Conservation (phyloP, 202 grass and related monocot genomes). For the Hordeum pubiflorum region DNA sequence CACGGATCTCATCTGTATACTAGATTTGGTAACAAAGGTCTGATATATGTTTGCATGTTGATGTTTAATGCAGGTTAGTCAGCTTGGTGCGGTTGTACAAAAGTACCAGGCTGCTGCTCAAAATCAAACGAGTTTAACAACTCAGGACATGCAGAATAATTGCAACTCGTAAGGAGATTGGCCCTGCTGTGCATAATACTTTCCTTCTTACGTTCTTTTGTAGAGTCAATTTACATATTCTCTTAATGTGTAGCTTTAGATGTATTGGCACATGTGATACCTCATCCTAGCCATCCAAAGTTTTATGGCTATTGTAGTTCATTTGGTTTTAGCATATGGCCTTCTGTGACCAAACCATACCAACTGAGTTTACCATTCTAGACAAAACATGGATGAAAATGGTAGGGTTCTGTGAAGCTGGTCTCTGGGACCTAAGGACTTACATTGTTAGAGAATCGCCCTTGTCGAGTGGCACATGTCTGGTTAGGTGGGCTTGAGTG, state of each 20-base stretch:
- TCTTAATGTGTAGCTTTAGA: not conserved
- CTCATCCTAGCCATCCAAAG: not conserved
- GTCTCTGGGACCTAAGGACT: not conserved
- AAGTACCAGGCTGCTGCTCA: constrained; percentile 75
- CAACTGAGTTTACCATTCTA: not conserved
- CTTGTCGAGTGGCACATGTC: not conserved
- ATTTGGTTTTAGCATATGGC: constrained; percentile 18
- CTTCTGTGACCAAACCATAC: not conserved
- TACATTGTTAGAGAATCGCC: not conserved
- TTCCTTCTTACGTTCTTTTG: constrained; percentile 14
- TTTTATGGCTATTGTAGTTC: not conserved
- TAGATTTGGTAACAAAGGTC: constrained; percentile 2
- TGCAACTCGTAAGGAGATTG: constrained; percentile 75
- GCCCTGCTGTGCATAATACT: not conserved
- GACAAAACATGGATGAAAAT: not conserved
- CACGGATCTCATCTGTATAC: not conserved
- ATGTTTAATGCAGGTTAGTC: constrained; percentile 67
- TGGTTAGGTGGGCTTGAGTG: not conserved
- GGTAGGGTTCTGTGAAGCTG: not conserved
- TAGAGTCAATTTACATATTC: constrained; percentile 3
- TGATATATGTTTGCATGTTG: constrained; percentile 14
- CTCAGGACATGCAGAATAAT: constrained; percentile 85
- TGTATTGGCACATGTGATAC: not conserved
- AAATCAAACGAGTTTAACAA: constrained; percentile 46
- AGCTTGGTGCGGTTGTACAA: constrained; percentile 73